Base-by-base conservation (phyloP, 371 early-diverging fungal species). In the Mortierella sp. region DNA sequence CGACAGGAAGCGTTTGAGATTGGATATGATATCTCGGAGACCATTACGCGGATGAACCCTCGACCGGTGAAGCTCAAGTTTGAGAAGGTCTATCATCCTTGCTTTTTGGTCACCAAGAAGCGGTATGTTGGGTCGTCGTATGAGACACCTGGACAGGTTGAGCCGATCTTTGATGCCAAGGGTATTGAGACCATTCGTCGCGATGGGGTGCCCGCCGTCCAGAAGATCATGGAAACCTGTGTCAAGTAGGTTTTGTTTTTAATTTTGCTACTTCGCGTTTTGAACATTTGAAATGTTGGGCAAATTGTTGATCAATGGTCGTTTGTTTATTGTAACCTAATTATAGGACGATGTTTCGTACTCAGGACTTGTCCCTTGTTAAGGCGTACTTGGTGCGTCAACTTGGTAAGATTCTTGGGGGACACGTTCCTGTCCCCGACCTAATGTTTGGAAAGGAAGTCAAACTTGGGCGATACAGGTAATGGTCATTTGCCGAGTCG, bases 111-210 rank as follows among this genome's bases (percentile, higher is more conserved):
- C 32, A 92, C 97, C 32, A 98, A 98, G 85, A 98, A 98, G 82
- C 90, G 97, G 12, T 98, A 98, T 79, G 96, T 95, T 14, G 98
- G 98, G 0, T 95, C 93, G 88, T 96, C 94, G 83, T 97, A 90
- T 78, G 96, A 96, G 83, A 82, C 83, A 3, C 84, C 83, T 0
- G 84, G 86, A 4, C 92, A 96, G 56, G 81, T 74, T 2, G 91
- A 91, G 75, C 96, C 97, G 1, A 89, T 86, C 3, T 95, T 97
- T 90, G 98, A 98, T 80, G 97, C 95, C n/a, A 98, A 98, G 84
- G 98, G 98, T 0, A 97, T 97, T 56, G 98, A 98, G 87, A 97
- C 97, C 5, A 96, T 98, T 10, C 90, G 98, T 41, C 90, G 98
- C 4, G 98, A 97, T 85, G 96, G 96, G 21, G 96, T 96, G 70